A percentile compares a stretch with the other conserved stretches of the same genome.
Evolutionary conservation across 176 grass and related monocot genomes (phyloP).

Genomic region (Paspalum notatum): DNA sequence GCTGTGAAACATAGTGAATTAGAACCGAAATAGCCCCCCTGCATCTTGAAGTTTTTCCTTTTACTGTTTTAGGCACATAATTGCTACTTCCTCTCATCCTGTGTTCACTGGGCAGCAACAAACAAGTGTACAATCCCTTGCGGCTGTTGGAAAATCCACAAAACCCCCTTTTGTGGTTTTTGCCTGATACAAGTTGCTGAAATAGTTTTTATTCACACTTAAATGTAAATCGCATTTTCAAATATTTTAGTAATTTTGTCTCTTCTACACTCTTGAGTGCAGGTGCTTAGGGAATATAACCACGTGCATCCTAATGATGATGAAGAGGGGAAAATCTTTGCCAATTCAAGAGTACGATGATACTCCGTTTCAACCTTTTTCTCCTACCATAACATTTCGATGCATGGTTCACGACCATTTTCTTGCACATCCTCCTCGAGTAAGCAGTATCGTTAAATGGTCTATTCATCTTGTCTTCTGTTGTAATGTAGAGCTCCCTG

Average conservation of each 20-base stretch:
- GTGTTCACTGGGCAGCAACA: neutral
- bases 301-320: conserved; percentile 98
- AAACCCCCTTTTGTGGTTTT: conserved; percentile 25
- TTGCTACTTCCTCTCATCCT: neutral
- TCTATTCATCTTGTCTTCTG: conserved; percentile 42
- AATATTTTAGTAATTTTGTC: neutral
- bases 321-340: conserved; percentile 92
- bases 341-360: conserved; percentile 88
- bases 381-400: neutral
- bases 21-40: neutral
- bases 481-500: conserved; percentile 67
- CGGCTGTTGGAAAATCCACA: neutral
- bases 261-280: conserved; percentile 31
- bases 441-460: neutral
- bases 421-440: neutral
- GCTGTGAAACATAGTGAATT: neutral
- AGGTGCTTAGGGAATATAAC: conserved; percentile 96
- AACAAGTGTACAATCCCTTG: neutral
- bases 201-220: conserved; percentile 21
- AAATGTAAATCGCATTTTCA: conserved; percentile 15
- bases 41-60: conserved; percentile 4
- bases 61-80: neutral
- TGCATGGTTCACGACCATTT: conserved; percentile 19
- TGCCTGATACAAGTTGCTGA: neutral
- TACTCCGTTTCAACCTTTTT: conserved; percentile 14